Evolutionary conservation across 306 rosid species (phyloP).

Genomic region (Vigna trinervia): DNA sequence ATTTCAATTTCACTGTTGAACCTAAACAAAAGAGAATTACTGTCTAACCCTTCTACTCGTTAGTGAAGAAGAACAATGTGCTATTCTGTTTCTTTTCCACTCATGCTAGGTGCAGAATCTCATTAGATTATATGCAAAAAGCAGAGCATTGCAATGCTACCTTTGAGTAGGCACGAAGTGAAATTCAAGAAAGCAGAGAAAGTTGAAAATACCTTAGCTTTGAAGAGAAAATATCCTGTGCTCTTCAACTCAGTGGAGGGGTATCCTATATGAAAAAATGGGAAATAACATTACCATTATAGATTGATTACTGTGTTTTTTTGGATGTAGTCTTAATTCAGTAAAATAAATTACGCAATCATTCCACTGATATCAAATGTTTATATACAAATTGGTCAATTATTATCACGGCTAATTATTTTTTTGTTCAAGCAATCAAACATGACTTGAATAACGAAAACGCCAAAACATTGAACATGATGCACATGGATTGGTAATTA

Average conservation of each 20-base stretch:
- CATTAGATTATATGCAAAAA: constrained; percentile 33
- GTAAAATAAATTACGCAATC: constrained; percentile 37
- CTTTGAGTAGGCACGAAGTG: constrained; percentile 77
- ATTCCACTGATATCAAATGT: constrained; percentile 39
- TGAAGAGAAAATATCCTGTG: constrained; percentile 58
- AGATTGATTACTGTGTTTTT: constrained; percentile 37
- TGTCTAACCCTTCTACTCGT: constrained; percentile 4
- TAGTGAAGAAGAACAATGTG: not conserved
- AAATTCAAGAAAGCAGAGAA: constrained; percentile 48
- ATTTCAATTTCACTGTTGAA: constrained; percentile 34
- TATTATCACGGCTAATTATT: constrained; percentile 7
- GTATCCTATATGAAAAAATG: not conserved
- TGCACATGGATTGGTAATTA: not conserved
- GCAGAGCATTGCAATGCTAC: constrained; percentile 39
- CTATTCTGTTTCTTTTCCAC: not conserved
- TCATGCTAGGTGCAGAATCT: constrained; percentile 56
- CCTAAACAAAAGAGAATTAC: constrained; percentile 28
- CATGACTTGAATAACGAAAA: constrained; percentile 7
- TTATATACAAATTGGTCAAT: constrained; percentile 31
- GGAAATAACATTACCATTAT: not conserved
- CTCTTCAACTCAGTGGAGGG: constrained; percentile 33
- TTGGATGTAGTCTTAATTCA: constrained; percentile 37
- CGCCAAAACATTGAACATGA: constrained; percentile 5
- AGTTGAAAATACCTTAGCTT: constrained; percentile 64
- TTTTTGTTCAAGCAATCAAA: constrained; percentile 38